Percentiles rank a stretch among this genome's conserved stretches.
Evolutionary conservation across 805 yeast genomes (phyloP).

Genomic region (Ogataea populi-albae): DNA sequence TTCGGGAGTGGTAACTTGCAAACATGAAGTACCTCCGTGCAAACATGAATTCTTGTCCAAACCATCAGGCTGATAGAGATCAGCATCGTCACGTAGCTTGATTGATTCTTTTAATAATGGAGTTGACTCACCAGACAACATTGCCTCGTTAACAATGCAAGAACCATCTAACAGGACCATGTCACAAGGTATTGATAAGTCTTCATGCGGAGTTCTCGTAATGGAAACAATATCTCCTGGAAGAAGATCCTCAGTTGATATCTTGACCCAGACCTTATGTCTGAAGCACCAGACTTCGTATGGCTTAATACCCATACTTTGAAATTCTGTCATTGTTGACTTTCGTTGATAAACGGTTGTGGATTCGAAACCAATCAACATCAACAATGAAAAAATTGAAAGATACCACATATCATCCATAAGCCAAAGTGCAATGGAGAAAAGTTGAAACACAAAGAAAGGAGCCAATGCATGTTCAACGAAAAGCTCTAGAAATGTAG

Average conservation of each 20-base stretch:
- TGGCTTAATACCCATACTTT: constrained; percentile 96
- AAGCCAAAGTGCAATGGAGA: constrained; percentile 93
- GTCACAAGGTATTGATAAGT: constrained; percentile 92
- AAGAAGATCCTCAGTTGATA: constrained; percentile 70
- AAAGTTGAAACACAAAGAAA: constrained; percentile 92
- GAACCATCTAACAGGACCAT: constrained; percentile 81
- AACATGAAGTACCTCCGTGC: constrained; percentile 94
- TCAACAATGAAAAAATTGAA: constrained; percentile 84
- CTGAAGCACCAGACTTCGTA: constrained; percentile 74
- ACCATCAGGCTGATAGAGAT: constrained; percentile 69
- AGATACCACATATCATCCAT: constrained; percentile 97
- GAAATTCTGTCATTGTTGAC: constrained; percentile 90
- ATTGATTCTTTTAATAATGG: constrained; percentile 93
- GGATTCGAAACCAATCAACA: constrained; percentile 90
- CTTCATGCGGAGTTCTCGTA: constrained; percentile 79
- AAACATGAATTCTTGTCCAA: constrained; percentile 83
- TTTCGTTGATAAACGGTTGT: constrained; percentile 95
- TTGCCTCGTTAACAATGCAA: constrained; percentile 96
- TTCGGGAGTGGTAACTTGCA: constrained; percentile 80
- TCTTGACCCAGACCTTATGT: constrained; percentile 62
- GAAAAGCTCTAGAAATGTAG: constrained; percentile 85
- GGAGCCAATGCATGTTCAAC: constrained; percentile 99
- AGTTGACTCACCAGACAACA: constrained; percentile 98
- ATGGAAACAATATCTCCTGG: constrained; percentile 92
- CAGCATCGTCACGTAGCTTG: constrained; percentile 73